Evolutionary conservation across 371 early-diverging fungal genomes (phyloP).

Genomic region (Rhizomucor pusillus): DNA sequence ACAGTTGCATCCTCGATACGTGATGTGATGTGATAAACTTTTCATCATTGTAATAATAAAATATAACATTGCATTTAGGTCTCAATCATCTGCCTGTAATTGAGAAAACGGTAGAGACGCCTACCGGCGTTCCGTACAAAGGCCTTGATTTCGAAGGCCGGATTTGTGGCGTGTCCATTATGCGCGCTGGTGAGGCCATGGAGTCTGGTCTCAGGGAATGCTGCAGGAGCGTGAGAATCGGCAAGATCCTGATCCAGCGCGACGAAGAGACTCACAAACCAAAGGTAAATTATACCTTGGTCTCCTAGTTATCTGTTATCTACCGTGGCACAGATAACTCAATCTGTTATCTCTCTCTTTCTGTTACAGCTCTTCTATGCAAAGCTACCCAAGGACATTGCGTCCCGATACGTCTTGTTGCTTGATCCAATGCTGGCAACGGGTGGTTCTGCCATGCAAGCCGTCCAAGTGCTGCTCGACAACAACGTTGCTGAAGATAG

Average conservation of each 20-base stretch:
- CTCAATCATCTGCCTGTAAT: slow-evolving; percentile 88
- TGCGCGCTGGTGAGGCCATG: slow-evolving; percentile 94
- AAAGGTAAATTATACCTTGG: slow-evolving; percentile 42
- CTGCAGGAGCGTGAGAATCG: slow-evolving; percentile 88
- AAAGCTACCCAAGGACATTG: slow-evolving; percentile 88
- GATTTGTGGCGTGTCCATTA: slow-evolving; percentile 94
- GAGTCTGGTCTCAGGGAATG: slow-evolving; percentile 92
- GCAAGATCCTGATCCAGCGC: slow-evolving; percentile 93
- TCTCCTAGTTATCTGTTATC: neutral
- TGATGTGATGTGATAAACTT: too few species aligned
- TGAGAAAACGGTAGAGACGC: slow-evolving; percentile 74
- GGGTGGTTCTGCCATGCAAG: slow-evolving; percentile 91
- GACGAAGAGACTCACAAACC: slow-evolving; percentile 92
- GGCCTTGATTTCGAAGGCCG: slow-evolving; percentile 83
- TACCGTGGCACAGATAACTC: neutral
- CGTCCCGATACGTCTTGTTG: slow-evolving; percentile 78
- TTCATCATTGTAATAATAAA: neutral
- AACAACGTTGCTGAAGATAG: slow-evolving; percentile 84
- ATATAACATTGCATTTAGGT: slow-evolving; percentile 37
- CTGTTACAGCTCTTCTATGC: slow-evolving; percentile 75
- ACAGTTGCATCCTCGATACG: neutral
- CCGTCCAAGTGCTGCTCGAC: slow-evolving; percentile 82
- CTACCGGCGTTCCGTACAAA: slow-evolving; percentile 69
- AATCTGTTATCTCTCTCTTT: neutral
- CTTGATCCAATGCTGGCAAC: slow-evolving; percentile 97